Evolutionary conservation across 768 basidiomycete genomes (phyloP).

Genomic region (Hygrophoropsis aurantiaca): DNA sequence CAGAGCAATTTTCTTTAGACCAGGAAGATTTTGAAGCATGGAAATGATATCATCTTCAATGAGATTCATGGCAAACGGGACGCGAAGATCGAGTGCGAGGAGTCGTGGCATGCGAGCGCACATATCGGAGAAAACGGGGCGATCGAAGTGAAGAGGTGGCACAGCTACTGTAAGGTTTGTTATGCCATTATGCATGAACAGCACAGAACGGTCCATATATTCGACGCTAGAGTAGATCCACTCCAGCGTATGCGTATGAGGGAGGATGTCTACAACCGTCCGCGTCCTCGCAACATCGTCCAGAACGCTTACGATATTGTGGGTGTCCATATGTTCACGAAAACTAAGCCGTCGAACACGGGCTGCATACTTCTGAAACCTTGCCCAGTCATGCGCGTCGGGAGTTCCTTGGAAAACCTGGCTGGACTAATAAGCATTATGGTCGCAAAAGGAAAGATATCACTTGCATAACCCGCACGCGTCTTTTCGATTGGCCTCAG

Average conservation of each 20-base stretch:
- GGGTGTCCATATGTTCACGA: constrained; percentile 10
- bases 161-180: constrained; percentile 36
- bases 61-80: constrained; percentile 35
- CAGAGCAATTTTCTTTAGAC: constrained; percentile 47
- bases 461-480: constrained; percentile 24
- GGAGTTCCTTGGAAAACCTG: constrained; percentile 44
- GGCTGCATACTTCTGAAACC: constrained; percentile 53
- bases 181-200: constrained; percentile 61
- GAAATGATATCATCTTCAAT: constrained; percentile 42
- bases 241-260: constrained; percentile 50
- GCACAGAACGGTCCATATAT: constrained; percentile 37
- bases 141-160: constrained; percentile 13
- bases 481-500: constrained; percentile 43
- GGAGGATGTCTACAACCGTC: constrained; percentile 51
- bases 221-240: constrained; percentile 38
- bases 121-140: constrained; percentile 37
- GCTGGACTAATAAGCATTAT: background rate
- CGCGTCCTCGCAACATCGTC: constrained; percentile 60
- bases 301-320: constrained; percentile 20
- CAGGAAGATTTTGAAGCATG: constrained; percentile 40
- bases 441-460: background rate
- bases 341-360: constrained; percentile 44
- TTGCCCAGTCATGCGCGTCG: constrained; percentile 51
- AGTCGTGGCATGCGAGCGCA: constrained; percentile 52
- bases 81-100: constrained; percentile 45